Evolutionary conservation across 73 alveolate genomes (phyloP).

Genomic region (Tetrahymena borealis): DNA sequence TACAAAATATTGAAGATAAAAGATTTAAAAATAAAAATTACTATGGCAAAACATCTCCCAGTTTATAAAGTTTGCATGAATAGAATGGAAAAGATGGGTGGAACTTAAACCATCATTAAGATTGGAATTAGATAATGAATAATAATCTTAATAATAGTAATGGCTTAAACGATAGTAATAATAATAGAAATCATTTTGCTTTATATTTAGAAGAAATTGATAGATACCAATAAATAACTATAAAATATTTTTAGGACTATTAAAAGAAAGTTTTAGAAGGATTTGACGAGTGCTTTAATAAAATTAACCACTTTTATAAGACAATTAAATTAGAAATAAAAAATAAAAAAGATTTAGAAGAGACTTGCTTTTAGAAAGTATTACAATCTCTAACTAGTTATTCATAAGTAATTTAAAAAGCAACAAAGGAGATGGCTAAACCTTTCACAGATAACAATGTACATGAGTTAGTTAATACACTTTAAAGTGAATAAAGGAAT

Average conservation of each 20-base stretch:
- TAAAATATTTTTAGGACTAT: neutral
- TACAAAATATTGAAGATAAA: neutral
- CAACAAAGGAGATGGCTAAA: neutral
- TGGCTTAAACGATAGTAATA: neutral
- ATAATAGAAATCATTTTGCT: neutral
- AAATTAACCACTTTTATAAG: neutral
- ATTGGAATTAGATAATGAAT: no score
- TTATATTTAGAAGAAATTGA: neutral
- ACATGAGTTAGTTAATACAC: neutral
- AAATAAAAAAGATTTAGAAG: neutral
- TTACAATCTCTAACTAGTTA: neutral
- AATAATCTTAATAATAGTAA: no score
- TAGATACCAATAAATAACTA: neutral
- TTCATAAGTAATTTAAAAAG: neutral
- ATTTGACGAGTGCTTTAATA: neutral
- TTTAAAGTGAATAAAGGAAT: neutral
- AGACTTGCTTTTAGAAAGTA: neutral
- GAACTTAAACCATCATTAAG: neutral
- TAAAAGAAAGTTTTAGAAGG: neutral
- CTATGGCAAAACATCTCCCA: no score
- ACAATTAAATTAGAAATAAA: neutral
- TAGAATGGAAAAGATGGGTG: neutral
- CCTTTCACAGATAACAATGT: neutral
- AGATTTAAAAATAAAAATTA: neutral
- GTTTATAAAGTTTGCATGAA: no score